Percentiles rank a stretch among this genome's conserved stretches.
These are phyloP conservation scores for Starmera dryadoides DNA, from an alignment of 805 yeast genomes.

Conservation along the genomic window DNA sequence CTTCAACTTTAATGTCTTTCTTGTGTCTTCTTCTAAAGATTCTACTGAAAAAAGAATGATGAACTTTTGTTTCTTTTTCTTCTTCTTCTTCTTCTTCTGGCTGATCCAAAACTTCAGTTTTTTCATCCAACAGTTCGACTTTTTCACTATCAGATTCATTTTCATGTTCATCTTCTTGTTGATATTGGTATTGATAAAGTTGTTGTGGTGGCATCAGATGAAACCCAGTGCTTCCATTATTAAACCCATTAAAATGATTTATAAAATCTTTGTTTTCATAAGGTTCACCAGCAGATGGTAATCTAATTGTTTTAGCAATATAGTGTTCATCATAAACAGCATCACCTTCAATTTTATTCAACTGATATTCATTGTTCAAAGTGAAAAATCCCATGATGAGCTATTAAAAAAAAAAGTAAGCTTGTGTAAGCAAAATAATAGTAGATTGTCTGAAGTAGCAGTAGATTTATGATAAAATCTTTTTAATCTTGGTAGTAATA, in stretches of 20 bases:
- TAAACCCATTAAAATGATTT: conserved; percentile 1
- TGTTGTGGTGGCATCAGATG: neutral
- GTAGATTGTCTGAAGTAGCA: too few species aligned
- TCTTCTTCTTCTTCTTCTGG: too few species aligned
- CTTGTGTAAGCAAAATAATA: too few species aligned
- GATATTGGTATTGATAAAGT: neutral
- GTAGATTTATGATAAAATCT: too few species aligned
- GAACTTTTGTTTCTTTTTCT: too few species aligned
- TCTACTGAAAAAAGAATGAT: neutral
- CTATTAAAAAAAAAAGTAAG: conserved; percentile 12
- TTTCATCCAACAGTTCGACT: too few species aligned
- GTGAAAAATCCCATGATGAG: conserved; percentile 6
- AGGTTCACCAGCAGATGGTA: conserved; percentile 2
- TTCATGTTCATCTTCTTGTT: too few species aligned
- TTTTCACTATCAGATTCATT: too few species aligned
- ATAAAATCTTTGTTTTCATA: conserved; percentile 4
- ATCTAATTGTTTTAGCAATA: conserved; percentile 2
- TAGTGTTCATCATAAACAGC: conserved; percentile 6
- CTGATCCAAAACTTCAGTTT: too few species aligned
- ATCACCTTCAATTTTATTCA: neutral
- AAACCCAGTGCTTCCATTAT: too few species aligned
- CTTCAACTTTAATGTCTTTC: too few species aligned
- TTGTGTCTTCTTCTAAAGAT: neutral
- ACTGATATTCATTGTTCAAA: neutral
- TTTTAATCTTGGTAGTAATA: too few species aligned